Percentiles rank a stretch among this genome's conserved stretches.
phyloP scores from a whole-genome alignment of 257 asterid species.

The Plantago ovata region DNA sequence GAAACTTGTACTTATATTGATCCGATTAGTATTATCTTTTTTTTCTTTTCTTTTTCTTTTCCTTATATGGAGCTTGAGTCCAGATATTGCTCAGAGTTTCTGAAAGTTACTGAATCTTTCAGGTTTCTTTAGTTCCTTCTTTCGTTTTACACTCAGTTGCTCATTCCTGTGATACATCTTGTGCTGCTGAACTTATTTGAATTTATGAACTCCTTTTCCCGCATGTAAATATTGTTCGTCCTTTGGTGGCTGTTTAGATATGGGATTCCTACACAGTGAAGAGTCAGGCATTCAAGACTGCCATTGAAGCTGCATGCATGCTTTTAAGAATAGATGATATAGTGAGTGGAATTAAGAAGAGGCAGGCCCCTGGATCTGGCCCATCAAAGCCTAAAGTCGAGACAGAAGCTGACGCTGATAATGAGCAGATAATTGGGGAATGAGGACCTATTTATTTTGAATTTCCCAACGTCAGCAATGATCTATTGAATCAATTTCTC shows the following conservation, averaged over 20 bases:
- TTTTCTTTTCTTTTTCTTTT: too few relatives aligned
- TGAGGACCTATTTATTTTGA: slow-evolving; percentile 17
- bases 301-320: slow-evolving; percentile 97
- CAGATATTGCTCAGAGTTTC: too few relatives aligned
- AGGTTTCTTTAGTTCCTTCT: too few relatives aligned
- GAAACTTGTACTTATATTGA: too few relatives aligned
- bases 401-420: slow-evolving; percentile 86
- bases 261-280: slow-evolving; percentile 97
- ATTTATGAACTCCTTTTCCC: not conserved
- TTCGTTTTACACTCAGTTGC: too few relatives aligned
- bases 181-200: too few relatives aligned
- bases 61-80: too few relatives aligned
- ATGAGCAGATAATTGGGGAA: slow-evolving; percentile 81
- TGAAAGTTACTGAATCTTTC: too few relatives aligned
- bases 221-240: slow-evolving; percentile 1
- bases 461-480: too few relatives aligned
- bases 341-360: slow-evolving; percentile 91
- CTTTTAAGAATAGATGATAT: slow-evolving; percentile 93
- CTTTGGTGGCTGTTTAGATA: slow-evolving; percentile 40
- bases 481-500: too few relatives aligned
- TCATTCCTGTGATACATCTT: too few relatives aligned
- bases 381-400: slow-evolving; percentile 72
- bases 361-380: slow-evolving; percentile 73
- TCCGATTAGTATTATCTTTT: too few relatives aligned
- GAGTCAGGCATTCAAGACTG: slow-evolving; percentile 91